phyloP scores from a whole-genome alignment of 208 protist genomes.

The Pavlovales sp. region DNA sequence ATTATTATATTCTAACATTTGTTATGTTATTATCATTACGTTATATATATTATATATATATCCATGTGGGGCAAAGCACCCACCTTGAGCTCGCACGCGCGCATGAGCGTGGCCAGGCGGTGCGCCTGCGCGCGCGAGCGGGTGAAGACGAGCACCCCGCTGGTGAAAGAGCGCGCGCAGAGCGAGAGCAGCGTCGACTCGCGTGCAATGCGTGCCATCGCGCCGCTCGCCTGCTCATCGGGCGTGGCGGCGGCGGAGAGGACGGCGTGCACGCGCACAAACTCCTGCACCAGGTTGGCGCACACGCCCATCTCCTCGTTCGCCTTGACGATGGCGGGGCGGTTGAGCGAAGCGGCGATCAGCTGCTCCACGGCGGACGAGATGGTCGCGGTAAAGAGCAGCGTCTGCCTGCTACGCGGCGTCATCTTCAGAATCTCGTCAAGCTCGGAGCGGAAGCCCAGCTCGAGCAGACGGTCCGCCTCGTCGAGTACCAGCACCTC shows the following conservation, averaged over 20 bases:
- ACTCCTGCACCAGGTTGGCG: constrained; percentile 64
- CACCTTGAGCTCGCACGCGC: neutral
- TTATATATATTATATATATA: too few species aligned
- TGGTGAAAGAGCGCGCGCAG: constrained; percentile 38
- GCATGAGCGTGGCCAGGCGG: neutral
- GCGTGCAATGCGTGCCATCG: neutral
- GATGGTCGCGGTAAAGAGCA: constrained; percentile 76
- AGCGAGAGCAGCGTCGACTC: constrained; percentile 22
- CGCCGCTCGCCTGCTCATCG: too few species aligned
- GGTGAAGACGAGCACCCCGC: constrained; percentile 37
- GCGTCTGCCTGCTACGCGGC: constrained; percentile 64
- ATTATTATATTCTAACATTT: too few species aligned
- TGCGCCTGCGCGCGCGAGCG: neutral
- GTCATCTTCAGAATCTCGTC: constrained; percentile 67
- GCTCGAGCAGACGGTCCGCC: constrained; percentile 68
- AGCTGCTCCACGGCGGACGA: constrained; percentile 67
- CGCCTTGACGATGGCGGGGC: constrained; percentile 12
- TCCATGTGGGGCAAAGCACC: neutral
- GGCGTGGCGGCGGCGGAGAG: neutral
- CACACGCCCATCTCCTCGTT: constrained; percentile 44
- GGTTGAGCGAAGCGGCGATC: constrained; percentile 58
- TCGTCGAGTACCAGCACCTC: constrained; percentile 75
- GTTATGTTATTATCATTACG: too few species aligned
- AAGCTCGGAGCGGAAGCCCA: constrained; percentile 70
- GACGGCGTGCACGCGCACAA: constrained; percentile 61